Percentiles rank a stretch among this genome's conserved stretches.
Evolutionary conservation across 768 basidiomycete species (phyloP).

Genomic region (Rhizopogon salebrosus): DNA sequence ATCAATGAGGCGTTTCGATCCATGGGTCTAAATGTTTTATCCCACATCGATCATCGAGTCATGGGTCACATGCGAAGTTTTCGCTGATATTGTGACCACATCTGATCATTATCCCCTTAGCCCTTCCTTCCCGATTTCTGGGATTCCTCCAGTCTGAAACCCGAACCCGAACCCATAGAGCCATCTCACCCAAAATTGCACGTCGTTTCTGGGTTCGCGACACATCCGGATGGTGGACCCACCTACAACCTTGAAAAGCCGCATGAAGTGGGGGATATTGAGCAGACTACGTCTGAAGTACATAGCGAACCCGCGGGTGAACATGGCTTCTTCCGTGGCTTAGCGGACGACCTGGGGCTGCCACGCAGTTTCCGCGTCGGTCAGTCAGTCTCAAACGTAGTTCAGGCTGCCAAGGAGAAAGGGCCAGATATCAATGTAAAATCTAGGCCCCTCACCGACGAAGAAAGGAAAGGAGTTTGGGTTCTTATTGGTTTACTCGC

Average conservation of each 20-base stretch:
- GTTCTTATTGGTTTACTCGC: slow-evolving; percentile 42
- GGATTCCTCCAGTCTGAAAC: slow-evolving; percentile 41
- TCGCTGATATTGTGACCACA: slow-evolving; percentile 5
- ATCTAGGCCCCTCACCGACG: slow-evolving; percentile 32
- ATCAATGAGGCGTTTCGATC: not conserved
- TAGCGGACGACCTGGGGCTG: slow-evolving; percentile 34
- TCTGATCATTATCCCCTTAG: slow-evolving; percentile 27
- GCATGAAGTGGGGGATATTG: slow-evolving; percentile 4
- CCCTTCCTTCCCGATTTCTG: slow-evolving; percentile 59
- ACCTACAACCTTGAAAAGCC: slow-evolving; percentile 33
- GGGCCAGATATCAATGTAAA: slow-evolving; percentile 14
- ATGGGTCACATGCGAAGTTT: slow-evolving; percentile 3
- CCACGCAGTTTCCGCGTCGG: slow-evolving; percentile 24
- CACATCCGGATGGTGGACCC: slow-evolving; percentile 45
- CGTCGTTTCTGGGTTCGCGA: slow-evolving; percentile 42
- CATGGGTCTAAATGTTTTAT: not conserved
- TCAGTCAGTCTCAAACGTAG: slow-evolving; percentile 11
- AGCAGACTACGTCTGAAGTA: slow-evolving; percentile 1
- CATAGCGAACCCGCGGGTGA: slow-evolving; percentile 11
- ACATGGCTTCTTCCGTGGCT: slow-evolving; percentile 25
- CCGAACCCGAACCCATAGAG: slow-evolving; percentile 18
- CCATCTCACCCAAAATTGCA: slow-evolving; percentile 41
- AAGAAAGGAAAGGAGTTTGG: slow-evolving; percentile 46
- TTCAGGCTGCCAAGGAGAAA: slow-evolving; percentile 10
- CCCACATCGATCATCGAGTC: slow-evolving; percentile 2